A percentile compares a stretch with the other conserved stretches of the same genome.
These are phyloP conservation scores for Annona squamosa DNA, from an alignment of 164 flowering plant species.

Conservation along the genomic window DNA sequence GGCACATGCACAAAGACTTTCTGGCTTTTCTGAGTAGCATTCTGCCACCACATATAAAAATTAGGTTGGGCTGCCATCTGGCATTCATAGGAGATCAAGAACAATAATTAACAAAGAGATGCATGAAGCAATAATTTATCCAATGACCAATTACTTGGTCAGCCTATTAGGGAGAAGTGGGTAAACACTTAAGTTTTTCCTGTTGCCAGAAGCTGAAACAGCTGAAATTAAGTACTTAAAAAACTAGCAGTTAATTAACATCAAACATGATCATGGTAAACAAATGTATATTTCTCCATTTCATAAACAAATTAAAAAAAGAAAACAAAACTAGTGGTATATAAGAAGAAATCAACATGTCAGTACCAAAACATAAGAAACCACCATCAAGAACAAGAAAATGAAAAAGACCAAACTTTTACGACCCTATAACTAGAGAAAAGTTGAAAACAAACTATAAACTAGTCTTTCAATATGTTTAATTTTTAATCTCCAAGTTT, in stretches of 20 bases:
- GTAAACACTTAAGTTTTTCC: background rate
- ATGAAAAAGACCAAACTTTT: too few species aligned
- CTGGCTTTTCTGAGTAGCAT: conserved; percentile 98
- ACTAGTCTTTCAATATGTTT: too few species aligned
- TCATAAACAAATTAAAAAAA: too few species aligned
- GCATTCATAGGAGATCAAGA: background rate
- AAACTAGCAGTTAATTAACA: background rate
- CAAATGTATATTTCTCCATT: too few species aligned
- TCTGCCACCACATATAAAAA: conserved; percentile 40
- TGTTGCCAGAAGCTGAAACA: background rate
- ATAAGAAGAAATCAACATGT: too few species aligned
- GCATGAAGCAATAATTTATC: background rate
- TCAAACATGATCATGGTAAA: too few species aligned
- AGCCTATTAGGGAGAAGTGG: background rate
- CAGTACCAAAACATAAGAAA: too few species aligned
- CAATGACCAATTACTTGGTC: background rate
- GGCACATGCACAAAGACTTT: conserved; percentile 95
- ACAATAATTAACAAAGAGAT: background rate
- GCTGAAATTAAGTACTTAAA: background rate
- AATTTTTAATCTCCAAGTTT: too few species aligned
- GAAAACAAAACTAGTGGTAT: too few species aligned
- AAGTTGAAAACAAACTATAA: too few species aligned
- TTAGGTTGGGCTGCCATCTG: background rate
- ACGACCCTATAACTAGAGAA: too few species aligned
- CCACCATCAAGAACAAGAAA: too few species aligned